phyloP scores from a whole-genome alignment of 345 rosid species.

The Eucalyptus sp. region DNA sequence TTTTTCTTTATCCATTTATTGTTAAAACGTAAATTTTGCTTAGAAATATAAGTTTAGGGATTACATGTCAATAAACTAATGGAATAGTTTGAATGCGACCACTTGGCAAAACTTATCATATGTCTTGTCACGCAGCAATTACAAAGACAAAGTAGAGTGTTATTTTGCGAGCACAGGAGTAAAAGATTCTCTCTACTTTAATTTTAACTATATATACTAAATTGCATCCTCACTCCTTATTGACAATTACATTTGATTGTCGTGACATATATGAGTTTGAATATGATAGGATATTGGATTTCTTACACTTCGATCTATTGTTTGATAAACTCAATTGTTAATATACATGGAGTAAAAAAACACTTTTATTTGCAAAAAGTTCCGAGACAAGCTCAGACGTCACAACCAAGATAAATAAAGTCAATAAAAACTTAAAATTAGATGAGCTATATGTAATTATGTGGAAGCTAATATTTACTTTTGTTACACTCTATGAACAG shows the following conservation, averaged over 20 bases:
- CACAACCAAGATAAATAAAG: neutral
- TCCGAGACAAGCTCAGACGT: neutral
- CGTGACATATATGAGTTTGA: neutral
- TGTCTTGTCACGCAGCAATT: neutral
- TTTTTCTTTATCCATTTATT: neutral
- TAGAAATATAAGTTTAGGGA: neutral
- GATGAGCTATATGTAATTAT: neutral
- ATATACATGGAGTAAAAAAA: neutral
- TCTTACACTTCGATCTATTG: neutral
- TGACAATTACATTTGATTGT: neutral
- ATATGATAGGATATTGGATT: neutral
- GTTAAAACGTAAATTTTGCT: neutral
- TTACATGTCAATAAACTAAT: neutral
- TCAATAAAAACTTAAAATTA: neutral
- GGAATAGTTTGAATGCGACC: neutral
- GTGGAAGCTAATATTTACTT: neutral
- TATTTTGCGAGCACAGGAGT: neutral
- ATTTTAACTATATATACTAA: neutral
- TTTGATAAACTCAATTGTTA: neutral
- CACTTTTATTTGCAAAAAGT: neutral
- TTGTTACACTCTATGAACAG: neutral
- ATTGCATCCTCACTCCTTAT: neutral
- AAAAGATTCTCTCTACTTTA: neutral
- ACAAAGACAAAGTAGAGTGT: neutral
- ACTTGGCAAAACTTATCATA: neutral